Evolutionary conservation across 2,329 filamentous ascomycete genomes (phyloP).

Genomic region (Sphaerostilbella broomeana): DNA sequence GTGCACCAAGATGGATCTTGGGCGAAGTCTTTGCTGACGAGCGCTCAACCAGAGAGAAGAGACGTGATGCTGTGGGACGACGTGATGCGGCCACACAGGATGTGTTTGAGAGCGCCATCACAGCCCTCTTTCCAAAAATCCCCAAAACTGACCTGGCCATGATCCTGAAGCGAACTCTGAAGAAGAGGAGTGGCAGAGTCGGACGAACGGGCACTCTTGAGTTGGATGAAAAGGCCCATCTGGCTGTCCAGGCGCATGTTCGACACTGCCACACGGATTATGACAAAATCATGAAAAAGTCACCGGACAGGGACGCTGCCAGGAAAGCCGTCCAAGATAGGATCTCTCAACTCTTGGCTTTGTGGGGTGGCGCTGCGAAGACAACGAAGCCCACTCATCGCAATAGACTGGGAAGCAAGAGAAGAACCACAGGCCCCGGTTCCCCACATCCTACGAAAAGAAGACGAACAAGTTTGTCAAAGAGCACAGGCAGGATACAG

Average conservation of each 20-base stretch:
- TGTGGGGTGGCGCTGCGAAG: constrained; percentile 8
- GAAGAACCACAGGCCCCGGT: no score
- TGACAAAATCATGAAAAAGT: constrained; percentile 26
- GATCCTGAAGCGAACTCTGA: constrained; percentile 36
- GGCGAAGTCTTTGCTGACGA: constrained; percentile 24
- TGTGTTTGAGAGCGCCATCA: constrained; percentile 29
- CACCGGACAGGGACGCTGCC: constrained; percentile 6
- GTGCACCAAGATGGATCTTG: constrained; percentile 31
- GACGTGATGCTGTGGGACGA: constrained; percentile 26
- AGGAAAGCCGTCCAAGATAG: constrained; percentile 9
- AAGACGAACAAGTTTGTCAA: not conserved
- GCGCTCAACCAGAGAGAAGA: constrained; percentile 23
- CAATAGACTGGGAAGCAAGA: not conserved
- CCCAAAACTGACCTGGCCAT: constrained; percentile 28
- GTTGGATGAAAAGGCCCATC: constrained; percentile 32
- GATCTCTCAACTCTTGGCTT: constrained; percentile 9
- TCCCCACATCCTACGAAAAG: no score
- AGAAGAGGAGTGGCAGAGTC: constrained; percentile 41
- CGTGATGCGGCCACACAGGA: constrained; percentile 29
- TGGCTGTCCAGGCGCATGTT: constrained; percentile 44
- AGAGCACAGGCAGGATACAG: not conserved
- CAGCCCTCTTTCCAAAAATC: constrained; percentile 33
- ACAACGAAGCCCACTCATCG: not conserved
- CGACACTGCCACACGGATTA: constrained; percentile 44
- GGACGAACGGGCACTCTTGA: constrained; percentile 36